A percentile compares a stretch with the other conserved stretches of the same genome.
Conservation (phyloP, 1,284 basidiomycete species). For the Anthracocystis setariae region DNA sequence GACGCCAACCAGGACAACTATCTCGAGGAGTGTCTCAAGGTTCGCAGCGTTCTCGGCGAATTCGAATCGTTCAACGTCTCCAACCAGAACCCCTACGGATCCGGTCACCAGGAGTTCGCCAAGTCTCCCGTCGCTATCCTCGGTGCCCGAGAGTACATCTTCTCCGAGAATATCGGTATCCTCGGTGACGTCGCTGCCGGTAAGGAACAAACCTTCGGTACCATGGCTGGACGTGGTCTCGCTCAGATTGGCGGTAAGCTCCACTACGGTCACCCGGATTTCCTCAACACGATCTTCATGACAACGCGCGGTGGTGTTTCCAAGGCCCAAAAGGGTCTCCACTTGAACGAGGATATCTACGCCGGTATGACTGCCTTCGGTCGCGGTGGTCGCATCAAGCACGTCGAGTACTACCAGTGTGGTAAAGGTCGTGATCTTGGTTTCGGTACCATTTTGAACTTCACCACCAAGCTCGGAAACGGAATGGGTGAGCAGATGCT, state of each 20-base stretch:
- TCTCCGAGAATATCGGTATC: slow-evolving; percentile 99
- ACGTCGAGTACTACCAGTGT: slow-evolving; percentile 96
- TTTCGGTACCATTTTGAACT: slow-evolving; percentile 98
- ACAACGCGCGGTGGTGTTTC: slow-evolving; percentile 97
- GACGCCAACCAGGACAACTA: slow-evolving; percentile 99
- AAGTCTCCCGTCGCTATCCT: slow-evolving; percentile 93
- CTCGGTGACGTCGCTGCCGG: slow-evolving; percentile 97
- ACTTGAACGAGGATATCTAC: slow-evolving; percentile 99
- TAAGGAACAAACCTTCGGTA: slow-evolving; percentile 99
- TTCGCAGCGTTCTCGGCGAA: slow-evolving; percentile 95
- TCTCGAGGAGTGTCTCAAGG: slow-evolving; percentile 98
- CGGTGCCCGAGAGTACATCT: slow-evolving; percentile 98
- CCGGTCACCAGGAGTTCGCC: slow-evolving; percentile 74
- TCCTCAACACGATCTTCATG: slow-evolving; percentile 98
- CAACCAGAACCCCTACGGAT: slow-evolving; percentile 88
- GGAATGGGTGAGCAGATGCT: slow-evolving; percentile 99
- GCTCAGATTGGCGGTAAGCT: slow-evolving; percentile 98
- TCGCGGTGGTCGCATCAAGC: slow-evolving; percentile 96
- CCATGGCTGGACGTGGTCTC: slow-evolving; percentile 90
- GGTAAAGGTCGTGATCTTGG: slow-evolving; percentile 99
- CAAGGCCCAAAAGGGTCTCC: slow-evolving; percentile 97
- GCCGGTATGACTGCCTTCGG: slow-evolving; percentile 99
- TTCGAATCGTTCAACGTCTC: slow-evolving; percentile 94
- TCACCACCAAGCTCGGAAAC: slow-evolving; percentile 99
- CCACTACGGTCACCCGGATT: slow-evolving; percentile 99